Base-by-base conservation (phyloP, 1,284 basidiomycete genomes). In the Pseudozyma hubeiensis region DNA sequence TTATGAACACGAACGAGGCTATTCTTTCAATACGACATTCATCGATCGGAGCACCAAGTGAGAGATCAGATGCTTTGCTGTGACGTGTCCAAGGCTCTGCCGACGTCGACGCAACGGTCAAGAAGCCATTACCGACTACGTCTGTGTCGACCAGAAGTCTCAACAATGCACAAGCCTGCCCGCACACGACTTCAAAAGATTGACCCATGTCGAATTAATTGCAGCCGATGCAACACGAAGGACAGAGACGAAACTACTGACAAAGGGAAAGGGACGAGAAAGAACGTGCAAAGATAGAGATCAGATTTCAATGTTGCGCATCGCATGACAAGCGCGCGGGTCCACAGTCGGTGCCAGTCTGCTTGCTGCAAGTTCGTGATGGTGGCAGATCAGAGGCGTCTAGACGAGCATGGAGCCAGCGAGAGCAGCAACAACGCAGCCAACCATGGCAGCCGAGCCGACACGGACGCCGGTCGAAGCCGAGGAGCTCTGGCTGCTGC, bases 401-500 rank as follows among this genome's bases (percentile, higher is more conserved):
- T 46, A 69, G 49, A 64, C 37, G 24, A 69, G 60, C 56, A 69
- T 30, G 19, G 56, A 56, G n/a, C 66, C 56, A 19, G 60, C 61
- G 14, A 69, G 48, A 6, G 56, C 64, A 50, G 61, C 70, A n/a
- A 73, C 54, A 10, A 68, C 57, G 50, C 60, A 61, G 8, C 61
- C 64, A 7, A 73, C 46, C 53, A 69, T 51, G 31, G 62, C 71
- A 49, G 71, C 66, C 33, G 71, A 53, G 16, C 57, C 63, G 19
- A 65, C 17, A 17, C 58, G 57, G 1, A 41, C 47, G n/a, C 40
- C 47, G 44, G 51, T 44, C 11, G 69, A 48, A 30, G 62, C 65
- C n/a, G 62, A 58, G 16, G 65, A 63, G 33, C 39, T 47, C 56
- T 54, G 49, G 33, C 55, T 40, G 61, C 57, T 57, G 39, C 54